A percentile compares a stretch with the other conserved stretches of the same genome.
These are phyloP conservation scores for Stemphylium beticola DNA, from an alignment of 2,329 filamentous ascomycete genomes.

Conservation along the genomic window DNA sequence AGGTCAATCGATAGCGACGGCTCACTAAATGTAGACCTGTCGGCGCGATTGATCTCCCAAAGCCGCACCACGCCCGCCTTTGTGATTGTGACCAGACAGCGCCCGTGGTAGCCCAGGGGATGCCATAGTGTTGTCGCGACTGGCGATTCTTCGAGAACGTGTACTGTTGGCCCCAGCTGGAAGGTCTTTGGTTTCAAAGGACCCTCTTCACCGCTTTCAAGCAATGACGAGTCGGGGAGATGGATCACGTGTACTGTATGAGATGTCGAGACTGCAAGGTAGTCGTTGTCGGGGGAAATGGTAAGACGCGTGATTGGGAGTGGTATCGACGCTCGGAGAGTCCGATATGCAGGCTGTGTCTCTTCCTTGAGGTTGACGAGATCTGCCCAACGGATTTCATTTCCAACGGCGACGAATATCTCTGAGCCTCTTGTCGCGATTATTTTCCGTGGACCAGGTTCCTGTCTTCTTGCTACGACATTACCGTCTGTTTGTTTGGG, in stretches of 20 bases:
- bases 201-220: slow-evolving; percentile 69
- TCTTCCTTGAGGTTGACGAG: slow-evolving; percentile 76
- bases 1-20: slow-evolving; percentile 85
- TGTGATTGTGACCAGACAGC: slow-evolving; percentile 86
- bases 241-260: slow-evolving; percentile 88
- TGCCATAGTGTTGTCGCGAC: slow-evolving; percentile 89
- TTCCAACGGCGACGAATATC: slow-evolving; percentile 85
- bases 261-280: slow-evolving; percentile 82
- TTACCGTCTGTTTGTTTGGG: slow-evolving; percentile 52
- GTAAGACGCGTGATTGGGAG: slow-evolving; percentile 84
- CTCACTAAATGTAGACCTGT: slow-evolving; percentile 85
- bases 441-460: slow-evolving; percentile 59
- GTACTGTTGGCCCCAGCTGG: slow-evolving; percentile 89
- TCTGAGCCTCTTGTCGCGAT: slow-evolving; percentile 85
- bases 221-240: slow-evolving; percentile 80
- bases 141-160: slow-evolving; percentile 83
- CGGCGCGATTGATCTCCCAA: slow-evolving; percentile 86
- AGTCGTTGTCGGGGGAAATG: slow-evolving; percentile 81
- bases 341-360: slow-evolving; percentile 36
- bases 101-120: slow-evolving; percentile 81
- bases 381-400: slow-evolving; percentile 91
- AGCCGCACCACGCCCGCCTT: slow-evolving; percentile 85
- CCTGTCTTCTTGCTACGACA: slow-evolving; percentile 33
- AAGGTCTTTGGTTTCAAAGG: slow-evolving; percentile 83
- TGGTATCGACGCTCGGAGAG: slow-evolving; percentile 77